Evolutionary conservation across 2,329 filamentous ascomycete species (phyloP).

Genomic region (Fusarium stilboides): DNA sequence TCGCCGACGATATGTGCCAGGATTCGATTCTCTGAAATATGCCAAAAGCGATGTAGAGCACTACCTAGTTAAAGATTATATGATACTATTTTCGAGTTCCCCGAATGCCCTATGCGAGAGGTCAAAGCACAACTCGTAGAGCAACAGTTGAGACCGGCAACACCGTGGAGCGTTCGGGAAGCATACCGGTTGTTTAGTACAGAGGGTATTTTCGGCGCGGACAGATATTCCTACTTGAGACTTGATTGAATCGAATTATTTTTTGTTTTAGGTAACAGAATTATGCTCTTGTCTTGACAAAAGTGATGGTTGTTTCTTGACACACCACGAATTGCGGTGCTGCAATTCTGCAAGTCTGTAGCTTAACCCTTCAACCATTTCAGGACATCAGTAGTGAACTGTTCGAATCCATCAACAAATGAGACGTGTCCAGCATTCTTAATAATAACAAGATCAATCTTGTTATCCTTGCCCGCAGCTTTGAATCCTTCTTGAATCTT

Average conservation of each 20-base stretch:
- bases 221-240: neutral
- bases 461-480: slow-evolving; percentile 43
- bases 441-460: slow-evolving; percentile 55
- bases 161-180: too few species aligned
- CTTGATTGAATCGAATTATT: neutral
- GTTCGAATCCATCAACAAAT: slow-evolving; percentile 56
- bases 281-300: neutral
- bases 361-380: slow-evolving; percentile 25
- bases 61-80: neutral
- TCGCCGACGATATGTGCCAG: slow-evolving; percentile 19
- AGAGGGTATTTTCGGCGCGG: neutral
- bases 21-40: neutral
- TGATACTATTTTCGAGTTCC: slow-evolving; percentile 4
- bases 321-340: neutral
- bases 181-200: neutral
- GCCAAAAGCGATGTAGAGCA: neutral
- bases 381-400: slow-evolving; percentile 45
- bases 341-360: too few species aligned
- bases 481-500: slow-evolving; percentile 55
- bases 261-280: neutral
- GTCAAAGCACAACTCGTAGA: neutral
- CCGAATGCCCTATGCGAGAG: slow-evolving; percentile 1
- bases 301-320: too few species aligned
- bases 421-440: slow-evolving; percentile 57
- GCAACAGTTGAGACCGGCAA: too few species aligned